Evolutionary conservation across 345 rosid species (phyloP).

Genomic region (Euphorbia tirucalli): DNA sequence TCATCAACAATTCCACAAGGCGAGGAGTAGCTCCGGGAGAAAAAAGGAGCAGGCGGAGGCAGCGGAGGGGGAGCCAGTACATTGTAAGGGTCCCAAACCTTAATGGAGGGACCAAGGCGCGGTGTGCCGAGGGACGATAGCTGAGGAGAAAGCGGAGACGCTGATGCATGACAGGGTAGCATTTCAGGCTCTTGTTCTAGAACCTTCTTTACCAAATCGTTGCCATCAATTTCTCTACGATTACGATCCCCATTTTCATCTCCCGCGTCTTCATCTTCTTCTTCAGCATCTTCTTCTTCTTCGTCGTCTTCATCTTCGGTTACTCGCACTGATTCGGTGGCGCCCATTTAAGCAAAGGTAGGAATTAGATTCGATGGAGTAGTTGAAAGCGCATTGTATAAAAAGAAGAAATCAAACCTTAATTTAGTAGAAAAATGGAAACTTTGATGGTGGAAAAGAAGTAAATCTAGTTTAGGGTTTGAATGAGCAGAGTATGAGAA

Average conservation of each 20-base stretch:
- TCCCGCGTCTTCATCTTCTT: constrained; percentile 36
- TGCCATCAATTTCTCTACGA: constrained; percentile 16
- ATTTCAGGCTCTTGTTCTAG: constrained; percentile 89
- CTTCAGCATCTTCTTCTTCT: constrained; percentile 30
- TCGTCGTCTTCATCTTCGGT: constrained; percentile 50
- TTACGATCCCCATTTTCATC: constrained; percentile 33
- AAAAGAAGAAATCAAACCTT: neutral
- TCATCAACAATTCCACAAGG: neutral
- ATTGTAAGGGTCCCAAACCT: constrained; percentile 96
- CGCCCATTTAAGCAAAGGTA: constrained; percentile 46
- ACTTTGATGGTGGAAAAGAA: neutral
- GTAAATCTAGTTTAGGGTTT: neutral
- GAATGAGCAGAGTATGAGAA: neutral
- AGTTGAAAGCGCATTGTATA: neutral
- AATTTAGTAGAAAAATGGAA: neutral
- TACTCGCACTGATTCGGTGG: constrained; percentile 53
- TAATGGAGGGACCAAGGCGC: constrained; percentile 80
- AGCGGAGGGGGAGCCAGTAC: constrained; percentile 77
- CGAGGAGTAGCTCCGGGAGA: constrained; percentile 38
- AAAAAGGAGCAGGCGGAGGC: constrained; percentile 49
- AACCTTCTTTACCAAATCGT: constrained; percentile 66
- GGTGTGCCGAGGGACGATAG: constrained; percentile 85
- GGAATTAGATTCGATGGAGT: neutral
- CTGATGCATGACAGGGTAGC: constrained; percentile 86
- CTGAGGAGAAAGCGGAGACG: constrained; percentile 92